Evolutionary conservation across 1,139 yeast species (phyloP).

Genomic region (Candida sp.): DNA sequence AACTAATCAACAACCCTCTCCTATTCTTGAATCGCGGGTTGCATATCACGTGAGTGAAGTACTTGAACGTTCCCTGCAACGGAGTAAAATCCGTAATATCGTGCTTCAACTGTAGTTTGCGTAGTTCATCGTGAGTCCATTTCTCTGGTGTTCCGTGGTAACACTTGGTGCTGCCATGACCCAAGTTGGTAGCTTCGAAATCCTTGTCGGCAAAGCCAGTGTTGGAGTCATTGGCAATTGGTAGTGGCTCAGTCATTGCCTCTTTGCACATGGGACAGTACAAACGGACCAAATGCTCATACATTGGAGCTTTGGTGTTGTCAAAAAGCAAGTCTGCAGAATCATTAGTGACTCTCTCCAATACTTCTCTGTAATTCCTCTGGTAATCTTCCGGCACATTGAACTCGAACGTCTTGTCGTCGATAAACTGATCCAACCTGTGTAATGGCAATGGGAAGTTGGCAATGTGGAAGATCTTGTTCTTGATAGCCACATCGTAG

Average conservation of each 20-base stretch:
- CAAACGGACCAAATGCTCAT: slow-evolving; percentile 8
- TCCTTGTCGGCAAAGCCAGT: slow-evolving; percentile 27
- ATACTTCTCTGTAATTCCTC: background rate
- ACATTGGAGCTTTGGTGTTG: background rate
- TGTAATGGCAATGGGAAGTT: slow-evolving; percentile 30
- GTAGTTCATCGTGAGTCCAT: slow-evolving; percentile 21
- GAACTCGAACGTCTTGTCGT: slow-evolving; percentile 23
- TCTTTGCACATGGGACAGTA: slow-evolving; percentile 25
- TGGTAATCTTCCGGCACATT: slow-evolving; percentile 12
- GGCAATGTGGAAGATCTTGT: slow-evolving; percentile 24
- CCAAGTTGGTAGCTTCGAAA: slow-evolving; percentile 11
- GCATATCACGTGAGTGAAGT: slow-evolving; percentile 8
- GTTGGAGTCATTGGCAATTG: slow-evolving; percentile 17
- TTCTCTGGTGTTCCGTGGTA: background rate
- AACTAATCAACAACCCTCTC: slow-evolving; percentile 4
- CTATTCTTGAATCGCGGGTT: slow-evolving; percentile 4
- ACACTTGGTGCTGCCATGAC: background rate
- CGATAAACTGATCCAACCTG: slow-evolving; percentile 22
- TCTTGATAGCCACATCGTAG: slow-evolving; percentile 31
- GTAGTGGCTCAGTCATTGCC: slow-evolving; percentile 13
- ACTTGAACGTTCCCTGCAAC: slow-evolving; percentile 18
- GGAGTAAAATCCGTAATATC: slow-evolving; percentile 18
- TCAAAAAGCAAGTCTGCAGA: slow-evolving; percentile 3
- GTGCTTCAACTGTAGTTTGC: slow-evolving; percentile 25
- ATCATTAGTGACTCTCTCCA: background rate